Evolutionary conservation across 208 protist genomes (phyloP).

Genomic region (Herpetomonas tarakana): DNA sequence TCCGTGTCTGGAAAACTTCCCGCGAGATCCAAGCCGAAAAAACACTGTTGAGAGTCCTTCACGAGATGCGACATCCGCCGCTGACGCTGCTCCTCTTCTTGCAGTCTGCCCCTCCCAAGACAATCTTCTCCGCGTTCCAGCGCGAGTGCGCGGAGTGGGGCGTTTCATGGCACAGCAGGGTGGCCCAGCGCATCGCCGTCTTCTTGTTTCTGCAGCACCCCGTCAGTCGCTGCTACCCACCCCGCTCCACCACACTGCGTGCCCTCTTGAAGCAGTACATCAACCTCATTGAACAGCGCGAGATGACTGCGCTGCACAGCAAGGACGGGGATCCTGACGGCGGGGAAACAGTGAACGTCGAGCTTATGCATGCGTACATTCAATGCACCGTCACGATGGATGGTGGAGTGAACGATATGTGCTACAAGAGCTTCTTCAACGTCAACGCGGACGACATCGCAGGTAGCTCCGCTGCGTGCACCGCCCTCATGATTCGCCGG

Average conservation of each 20-base stretch:
- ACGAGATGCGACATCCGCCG: slow-evolving; percentile 23
- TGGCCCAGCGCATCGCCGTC: slow-evolving; percentile 51
- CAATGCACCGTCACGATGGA: slow-evolving; percentile 17
- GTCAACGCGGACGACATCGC: slow-evolving; percentile 15
- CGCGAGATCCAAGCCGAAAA: too few species aligned
- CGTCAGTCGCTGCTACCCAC: slow-evolving; percentile 43
- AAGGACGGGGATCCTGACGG: slow-evolving; percentile 4
- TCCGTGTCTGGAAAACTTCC: too few species aligned
- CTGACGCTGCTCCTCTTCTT: slow-evolving; percentile 60
- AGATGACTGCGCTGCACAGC: slow-evolving; percentile 7
- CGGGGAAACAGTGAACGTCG: slow-evolving; percentile 27
- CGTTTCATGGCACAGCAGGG: slow-evolving; percentile 44
- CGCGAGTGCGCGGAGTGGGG: slow-evolving; percentile 44
- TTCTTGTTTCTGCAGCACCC: slow-evolving; percentile 58
- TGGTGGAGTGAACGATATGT: slow-evolving; percentile 22
- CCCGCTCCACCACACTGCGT: slow-evolving; percentile 44
- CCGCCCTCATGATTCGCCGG: background rate
- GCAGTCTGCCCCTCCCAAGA: slow-evolving; percentile 50
- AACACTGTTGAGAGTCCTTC: too few species aligned
- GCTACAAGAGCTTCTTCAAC: slow-evolving; percentile 77
- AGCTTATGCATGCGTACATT: slow-evolving; percentile 72
- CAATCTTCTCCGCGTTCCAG: slow-evolving; percentile 63
- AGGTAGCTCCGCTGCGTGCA: background rate
- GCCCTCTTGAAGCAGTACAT: slow-evolving; percentile 69
- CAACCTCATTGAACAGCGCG: slow-evolving; percentile 45